Evolutionary conservation across 768 basidiomycete species (phyloP).

Genomic region (Phanerodontia chrysosporium): DNA sequence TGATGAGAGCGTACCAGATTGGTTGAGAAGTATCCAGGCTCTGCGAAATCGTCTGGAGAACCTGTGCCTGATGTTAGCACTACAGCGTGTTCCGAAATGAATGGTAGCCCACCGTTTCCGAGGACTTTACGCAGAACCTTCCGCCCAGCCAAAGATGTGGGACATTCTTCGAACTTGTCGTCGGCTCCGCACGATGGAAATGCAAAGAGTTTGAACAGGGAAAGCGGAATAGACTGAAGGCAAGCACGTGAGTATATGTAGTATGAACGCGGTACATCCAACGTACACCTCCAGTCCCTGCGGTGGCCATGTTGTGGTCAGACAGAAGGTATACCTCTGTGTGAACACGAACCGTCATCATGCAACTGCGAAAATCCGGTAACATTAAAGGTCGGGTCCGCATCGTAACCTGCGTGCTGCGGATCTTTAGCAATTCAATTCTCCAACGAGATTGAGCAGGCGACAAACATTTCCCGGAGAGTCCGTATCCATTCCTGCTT

Average conservation of each 20-base stretch:
- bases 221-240: slow-evolving; percentile 45
- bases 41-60: slow-evolving; percentile 54
- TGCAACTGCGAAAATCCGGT: slow-evolving; percentile 65
- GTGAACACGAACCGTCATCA: slow-evolving; percentile 38
- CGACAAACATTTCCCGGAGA: slow-evolving; percentile 51
- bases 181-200: slow-evolving; percentile 38
- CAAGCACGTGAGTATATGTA: not conserved
- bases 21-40: slow-evolving; percentile 63
- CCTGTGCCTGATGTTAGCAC: slow-evolving; percentile 40
- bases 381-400: slow-evolving; percentile 29
- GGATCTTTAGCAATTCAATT: not conserved
- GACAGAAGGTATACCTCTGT: too few species aligned
- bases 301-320: not conserved
- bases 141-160: slow-evolving; percentile 41
- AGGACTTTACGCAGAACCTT: slow-evolving; percentile 45
- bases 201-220: slow-evolving; percentile 61
- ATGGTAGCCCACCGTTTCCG: slow-evolving; percentile 36
- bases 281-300: slow-evolving; percentile 14
- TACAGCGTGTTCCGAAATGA: not conserved
- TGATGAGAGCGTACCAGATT: slow-evolving; percentile 40
- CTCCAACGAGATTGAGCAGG: too few species aligned
- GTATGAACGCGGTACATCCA: not conserved
- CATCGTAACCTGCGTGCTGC: slow-evolving; percentile 38
- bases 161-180: slow-evolving; percentile 45
- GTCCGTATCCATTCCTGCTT: slow-evolving; percentile 64